Percentiles rank a stretch among this genome's conserved stretches.
phyloP scores from a whole-genome alignment of 2,329 filamentous ascomycete genomes.

The Sarocladium oryzae region DNA sequence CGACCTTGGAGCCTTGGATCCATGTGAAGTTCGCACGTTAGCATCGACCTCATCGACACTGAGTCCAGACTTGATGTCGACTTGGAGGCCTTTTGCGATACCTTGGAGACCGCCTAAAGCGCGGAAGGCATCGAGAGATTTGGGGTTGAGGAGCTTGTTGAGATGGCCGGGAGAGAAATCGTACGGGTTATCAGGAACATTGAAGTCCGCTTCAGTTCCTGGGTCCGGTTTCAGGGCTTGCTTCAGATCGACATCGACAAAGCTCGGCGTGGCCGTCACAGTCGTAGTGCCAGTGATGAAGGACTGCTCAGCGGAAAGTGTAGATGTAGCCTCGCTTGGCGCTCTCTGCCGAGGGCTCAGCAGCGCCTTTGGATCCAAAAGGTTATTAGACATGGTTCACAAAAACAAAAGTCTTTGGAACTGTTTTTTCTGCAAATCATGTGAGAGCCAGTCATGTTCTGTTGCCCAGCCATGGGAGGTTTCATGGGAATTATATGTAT shows the following conservation, averaged over 20 bases:
- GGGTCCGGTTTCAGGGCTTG: constrained; percentile 69
- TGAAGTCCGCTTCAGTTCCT: constrained; percentile 71
- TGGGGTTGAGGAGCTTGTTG: constrained; percentile 83
- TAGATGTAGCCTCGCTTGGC: background rate
- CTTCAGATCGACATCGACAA: constrained; percentile 35
- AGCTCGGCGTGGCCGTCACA: background rate
- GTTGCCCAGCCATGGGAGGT: background rate
- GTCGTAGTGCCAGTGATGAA: constrained; percentile 3
- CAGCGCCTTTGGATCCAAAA: constrained; percentile 2
- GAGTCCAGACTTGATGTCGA: constrained; percentile 65
- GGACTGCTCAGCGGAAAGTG: background rate
- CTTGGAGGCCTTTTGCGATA: constrained; percentile 70
- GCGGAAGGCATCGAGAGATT: constrained; percentile 76
- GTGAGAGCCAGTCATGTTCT: background rate
- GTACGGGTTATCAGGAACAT: constrained; percentile 73
- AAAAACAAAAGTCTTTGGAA: background rate
- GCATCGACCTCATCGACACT: constrained; percentile 63
- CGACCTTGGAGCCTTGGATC: constrained; percentile 16
- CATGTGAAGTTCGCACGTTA: constrained; percentile 61
- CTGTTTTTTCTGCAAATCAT: background rate
- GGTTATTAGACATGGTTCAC: background rate
- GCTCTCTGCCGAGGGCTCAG: background rate
- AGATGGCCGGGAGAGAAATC: constrained; percentile 79
- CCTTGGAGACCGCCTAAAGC: constrained; percentile 76
- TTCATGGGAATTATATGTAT: background rate